phyloP scores from a whole-genome alignment of 1,139 yeast species.

The Magnusiomyces paraingens region DNA sequence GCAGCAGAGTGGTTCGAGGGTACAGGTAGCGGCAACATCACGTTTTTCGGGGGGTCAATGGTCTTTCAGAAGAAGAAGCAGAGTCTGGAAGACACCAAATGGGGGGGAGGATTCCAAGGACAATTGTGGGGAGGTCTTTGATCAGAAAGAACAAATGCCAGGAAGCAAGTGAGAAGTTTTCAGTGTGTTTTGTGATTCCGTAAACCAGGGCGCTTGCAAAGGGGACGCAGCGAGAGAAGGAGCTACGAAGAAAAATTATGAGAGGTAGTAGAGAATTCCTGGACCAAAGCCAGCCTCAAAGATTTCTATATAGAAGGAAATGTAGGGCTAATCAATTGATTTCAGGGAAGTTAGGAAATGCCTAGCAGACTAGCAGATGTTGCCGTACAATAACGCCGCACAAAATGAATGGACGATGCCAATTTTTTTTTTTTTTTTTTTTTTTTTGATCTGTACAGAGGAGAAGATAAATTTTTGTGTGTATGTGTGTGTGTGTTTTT shows the following conservation, averaged over 20 bases:
- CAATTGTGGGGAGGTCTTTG: conserved; percentile 16
- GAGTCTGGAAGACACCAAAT: conserved; percentile 13
- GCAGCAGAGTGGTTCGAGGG: conserved; percentile 18
- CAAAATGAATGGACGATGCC: too few species aligned
- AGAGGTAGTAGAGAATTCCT: conserved; percentile 22
- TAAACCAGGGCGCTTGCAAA: conserved; percentile 17
- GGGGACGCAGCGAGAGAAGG: conserved; percentile 15
- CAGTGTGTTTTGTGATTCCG: conserved; percentile 14
- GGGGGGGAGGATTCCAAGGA: conserved; percentile 10
- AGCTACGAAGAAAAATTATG: conserved; percentile 22
- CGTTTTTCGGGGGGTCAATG: conserved; percentile 11
- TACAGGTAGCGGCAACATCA: conserved; percentile 14
- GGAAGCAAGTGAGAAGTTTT: conserved; percentile 3
- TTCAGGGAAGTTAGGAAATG: conserved; percentile 45
- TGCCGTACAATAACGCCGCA: neutral
- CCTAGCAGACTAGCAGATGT: conserved; percentile 27
- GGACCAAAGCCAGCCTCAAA: conserved; percentile 59
- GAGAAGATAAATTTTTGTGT: too few species aligned
- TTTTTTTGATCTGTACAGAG: too few species aligned
- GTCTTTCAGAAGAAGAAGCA: conserved; percentile 4
- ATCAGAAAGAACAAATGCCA: conserved; percentile 15
- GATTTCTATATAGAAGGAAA: conserved; percentile 49
- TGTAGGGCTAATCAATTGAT: conserved; percentile 49
- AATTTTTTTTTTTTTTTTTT: too few species aligned
- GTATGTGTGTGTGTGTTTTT: too few species aligned